These are phyloP conservation scores for Solanum paucissectum DNA, from an alignment of 257 asterid species.

Conservation along the genomic window DNA sequence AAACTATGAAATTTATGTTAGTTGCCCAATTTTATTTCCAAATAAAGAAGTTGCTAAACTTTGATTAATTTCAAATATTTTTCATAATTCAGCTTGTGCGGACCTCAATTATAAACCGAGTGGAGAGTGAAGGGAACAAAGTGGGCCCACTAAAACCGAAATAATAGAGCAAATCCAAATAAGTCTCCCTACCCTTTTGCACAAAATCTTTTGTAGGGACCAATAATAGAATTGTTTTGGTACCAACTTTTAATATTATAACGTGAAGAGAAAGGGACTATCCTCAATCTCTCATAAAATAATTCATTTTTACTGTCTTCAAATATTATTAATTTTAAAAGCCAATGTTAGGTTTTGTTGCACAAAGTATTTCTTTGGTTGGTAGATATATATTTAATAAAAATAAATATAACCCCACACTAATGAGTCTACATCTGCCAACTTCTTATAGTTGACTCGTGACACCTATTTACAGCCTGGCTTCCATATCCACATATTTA, in stretches of 20 bases:
- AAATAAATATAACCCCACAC: neutral
- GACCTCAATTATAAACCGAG: neutral
- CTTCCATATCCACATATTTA: neutral
- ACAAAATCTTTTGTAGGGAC: conserved; percentile 41
- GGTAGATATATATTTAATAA: conserved; percentile 18
- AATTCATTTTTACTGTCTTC: no score
- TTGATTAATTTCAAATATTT: neutral
- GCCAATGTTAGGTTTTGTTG: neutral
- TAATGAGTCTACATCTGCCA: conserved; percentile 2
- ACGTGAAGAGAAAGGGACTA: conserved; percentile 20
- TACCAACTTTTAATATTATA: neutral
- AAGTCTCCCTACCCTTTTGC: conserved; percentile 8
- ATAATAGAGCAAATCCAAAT: conserved; percentile 3
- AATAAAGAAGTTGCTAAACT: neutral
- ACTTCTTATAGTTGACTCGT: neutral
- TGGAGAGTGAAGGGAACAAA: neutral
- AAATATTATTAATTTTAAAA: neutral
- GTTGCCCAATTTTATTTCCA: neutral
- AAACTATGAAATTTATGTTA: no score
- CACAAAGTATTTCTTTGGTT: neutral
- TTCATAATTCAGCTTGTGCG: no score
- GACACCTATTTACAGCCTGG: conserved; percentile 22
- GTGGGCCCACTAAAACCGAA: conserved; percentile 5
- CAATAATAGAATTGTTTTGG: conserved; percentile 5
- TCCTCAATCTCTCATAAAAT: neutral